These are phyloP conservation scores for Balakata baccata DNA, from an alignment of 345 rosid species.

Conservation along the genomic window DNA sequence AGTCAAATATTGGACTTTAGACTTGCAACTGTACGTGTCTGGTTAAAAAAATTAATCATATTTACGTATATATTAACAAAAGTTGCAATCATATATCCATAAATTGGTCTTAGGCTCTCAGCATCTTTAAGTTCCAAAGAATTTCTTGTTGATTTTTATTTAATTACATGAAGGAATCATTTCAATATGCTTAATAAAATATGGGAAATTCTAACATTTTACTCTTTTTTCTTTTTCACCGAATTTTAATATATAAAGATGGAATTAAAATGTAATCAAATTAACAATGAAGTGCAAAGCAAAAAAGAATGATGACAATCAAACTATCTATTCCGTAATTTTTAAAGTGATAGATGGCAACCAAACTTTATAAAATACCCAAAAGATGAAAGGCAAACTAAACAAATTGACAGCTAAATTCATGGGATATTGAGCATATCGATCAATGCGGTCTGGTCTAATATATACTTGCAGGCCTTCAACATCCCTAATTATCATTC, in stretches of 20 bases:
- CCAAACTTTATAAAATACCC: neutral
- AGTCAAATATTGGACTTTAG: slow-evolving; percentile 11
- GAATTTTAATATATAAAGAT: too few species aligned
- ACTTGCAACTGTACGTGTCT: slow-evolving; percentile 10
- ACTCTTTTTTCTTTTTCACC: too few species aligned
- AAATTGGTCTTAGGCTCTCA: neutral
- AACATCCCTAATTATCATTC: slow-evolving; percentile 2
- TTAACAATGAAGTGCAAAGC: neutral
- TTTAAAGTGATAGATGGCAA: neutral
- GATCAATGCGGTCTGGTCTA: neutral
- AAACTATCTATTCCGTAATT: neutral
- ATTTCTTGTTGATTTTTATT: too few species aligned
- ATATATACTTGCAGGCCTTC: neutral
- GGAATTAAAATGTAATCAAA: neutral
- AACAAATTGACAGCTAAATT: slow-evolving; percentile 3
- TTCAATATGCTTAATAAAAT: too few species aligned
- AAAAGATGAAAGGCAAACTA: neutral
- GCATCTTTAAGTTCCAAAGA: neutral
- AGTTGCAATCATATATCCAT: slow-evolving; percentile 14
- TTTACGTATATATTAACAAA: neutral
- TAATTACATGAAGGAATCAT: too few species aligned
- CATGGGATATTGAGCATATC: neutral
- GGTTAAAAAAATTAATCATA: slow-evolving; percentile 13
- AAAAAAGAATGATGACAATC: neutral
- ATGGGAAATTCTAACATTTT: too few species aligned